phyloP scores from a whole-genome alignment of 495 filamentous ascomycete species.

The Podospora bellae-mahoneyi region DNA sequence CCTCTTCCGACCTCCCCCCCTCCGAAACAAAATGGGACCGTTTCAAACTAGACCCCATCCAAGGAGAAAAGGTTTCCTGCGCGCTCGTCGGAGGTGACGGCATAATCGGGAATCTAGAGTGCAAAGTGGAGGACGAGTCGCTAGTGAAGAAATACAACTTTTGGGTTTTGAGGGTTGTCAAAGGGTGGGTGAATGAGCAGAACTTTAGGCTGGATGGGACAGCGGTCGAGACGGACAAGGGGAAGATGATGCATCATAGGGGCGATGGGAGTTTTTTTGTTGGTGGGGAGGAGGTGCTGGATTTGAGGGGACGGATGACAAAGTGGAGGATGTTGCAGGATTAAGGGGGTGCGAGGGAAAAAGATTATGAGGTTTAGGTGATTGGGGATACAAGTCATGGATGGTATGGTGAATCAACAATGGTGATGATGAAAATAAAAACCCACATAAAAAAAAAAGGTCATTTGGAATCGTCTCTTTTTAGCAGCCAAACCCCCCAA shows the following conservation, averaged over 20 bases:
- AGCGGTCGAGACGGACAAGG: not conserved
- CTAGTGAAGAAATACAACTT: not conserved
- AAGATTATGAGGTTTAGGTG: no score
- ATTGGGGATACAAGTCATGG: no score
- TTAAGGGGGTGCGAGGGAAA: not conserved
- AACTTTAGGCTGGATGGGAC: not conserved
- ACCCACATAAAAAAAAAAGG: no score
- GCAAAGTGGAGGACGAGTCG: not conserved
- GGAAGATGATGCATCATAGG: constrained; percentile 3
- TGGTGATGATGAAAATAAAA: no score
- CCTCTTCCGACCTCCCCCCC: not conserved
- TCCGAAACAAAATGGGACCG: not conserved
- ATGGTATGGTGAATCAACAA: no score
- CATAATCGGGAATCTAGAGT: constrained; percentile 1
- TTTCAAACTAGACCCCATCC: not conserved
- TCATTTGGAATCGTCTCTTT: not conserved
- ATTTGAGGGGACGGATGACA: not conserved
- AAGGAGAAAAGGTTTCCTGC: not conserved
- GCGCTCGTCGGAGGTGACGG: not conserved
- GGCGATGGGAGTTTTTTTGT: not conserved
- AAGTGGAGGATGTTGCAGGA: constrained; percentile 2
- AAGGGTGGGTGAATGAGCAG: not conserved
- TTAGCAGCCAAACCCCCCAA: not conserved
- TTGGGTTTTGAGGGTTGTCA: not conserved
- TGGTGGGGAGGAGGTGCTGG: not conserved